phyloP scores from a whole-genome alignment of 768 basidiomycete species.

The Calocybe gangraenosa region DNA sequence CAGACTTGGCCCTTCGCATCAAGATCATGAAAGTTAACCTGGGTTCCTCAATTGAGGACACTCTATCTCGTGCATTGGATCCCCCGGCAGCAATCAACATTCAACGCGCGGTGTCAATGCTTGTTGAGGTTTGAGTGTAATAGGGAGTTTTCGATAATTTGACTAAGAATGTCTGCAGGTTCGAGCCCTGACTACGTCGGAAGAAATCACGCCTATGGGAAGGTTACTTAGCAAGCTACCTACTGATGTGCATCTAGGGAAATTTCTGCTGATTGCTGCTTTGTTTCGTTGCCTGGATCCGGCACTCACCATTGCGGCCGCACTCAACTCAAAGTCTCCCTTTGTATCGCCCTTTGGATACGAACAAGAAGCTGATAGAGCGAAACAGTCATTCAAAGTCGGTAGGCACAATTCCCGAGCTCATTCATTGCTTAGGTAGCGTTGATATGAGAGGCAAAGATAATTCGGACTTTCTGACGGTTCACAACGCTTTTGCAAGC shows the following conservation, averaged over 20 bases:
- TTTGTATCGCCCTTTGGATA: slow-evolving; percentile 87
- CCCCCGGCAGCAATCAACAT: slow-evolving; percentile 85
- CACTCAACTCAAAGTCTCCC: slow-evolving; percentile 89
- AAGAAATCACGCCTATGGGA: slow-evolving; percentile 96
- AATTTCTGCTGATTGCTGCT: slow-evolving; percentile 82
- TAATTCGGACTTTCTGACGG: slow-evolving; percentile 92
- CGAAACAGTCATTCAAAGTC: slow-evolving; percentile 73
- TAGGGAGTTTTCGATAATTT: background rate
- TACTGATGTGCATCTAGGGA: slow-evolving; percentile 93
- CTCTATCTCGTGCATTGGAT: slow-evolving; percentile 82
- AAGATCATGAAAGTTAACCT: slow-evolving; percentile 92
- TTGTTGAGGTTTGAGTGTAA: slow-evolving; percentile 68
- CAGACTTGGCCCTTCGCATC: slow-evolving; percentile 86
- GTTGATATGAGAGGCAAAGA: slow-evolving; percentile 40
- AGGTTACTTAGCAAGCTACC: slow-evolving; percentile 86
- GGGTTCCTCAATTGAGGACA: slow-evolving; percentile 85
- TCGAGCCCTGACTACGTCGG: slow-evolving; percentile 74
- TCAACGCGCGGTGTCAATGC: slow-evolving; percentile 80
- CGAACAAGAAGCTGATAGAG: slow-evolving; percentile 81
- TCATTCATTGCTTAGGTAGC: background rate
- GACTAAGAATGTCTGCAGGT: slow-evolving; percentile 41
- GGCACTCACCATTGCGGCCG: slow-evolving; percentile 93
- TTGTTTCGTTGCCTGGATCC: slow-evolving; percentile 90
- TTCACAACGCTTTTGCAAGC: slow-evolving; percentile 84
- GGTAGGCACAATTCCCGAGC: slow-evolving; percentile 39